Conservation (phyloP, 768 basidiomycete species). For the Mycena haematopus region DNA sequence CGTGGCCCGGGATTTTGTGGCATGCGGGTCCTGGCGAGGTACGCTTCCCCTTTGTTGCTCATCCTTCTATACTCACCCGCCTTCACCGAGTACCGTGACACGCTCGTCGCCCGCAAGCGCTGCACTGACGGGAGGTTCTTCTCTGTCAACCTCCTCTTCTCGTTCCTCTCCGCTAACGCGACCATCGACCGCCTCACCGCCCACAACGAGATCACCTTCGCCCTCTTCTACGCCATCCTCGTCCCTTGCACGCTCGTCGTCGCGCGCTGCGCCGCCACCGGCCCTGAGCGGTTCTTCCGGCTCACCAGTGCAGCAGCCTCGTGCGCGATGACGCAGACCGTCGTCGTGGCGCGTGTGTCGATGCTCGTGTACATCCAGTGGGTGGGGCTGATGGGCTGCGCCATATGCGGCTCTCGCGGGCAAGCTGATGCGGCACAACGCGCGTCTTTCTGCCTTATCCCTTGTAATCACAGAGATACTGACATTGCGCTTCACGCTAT, state of each 20-base stretch:
- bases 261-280: conserved; percentile 58
- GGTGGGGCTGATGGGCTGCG: conserved; percentile 59
- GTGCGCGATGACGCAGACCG: conserved; percentile 41
- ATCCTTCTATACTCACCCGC: conserved; percentile 18
- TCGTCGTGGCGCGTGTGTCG: conserved; percentile 47
- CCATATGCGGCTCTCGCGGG: conserved; percentile 54
- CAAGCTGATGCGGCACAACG: conserved; percentile 56
- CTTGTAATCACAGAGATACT: not conserved
- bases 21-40: conserved; percentile 63
- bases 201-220: conserved; percentile 64
- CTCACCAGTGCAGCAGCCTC: conserved; percentile 55
- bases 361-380: conserved; percentile 55
- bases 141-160: conserved; percentile 56
- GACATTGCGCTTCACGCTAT: not conserved
- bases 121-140: conserved; percentile 52
- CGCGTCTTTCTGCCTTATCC: conserved; percentile 34
- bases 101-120: conserved; percentile 44
- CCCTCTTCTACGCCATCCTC: conserved; percentile 60
- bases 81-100: conserved; percentile 51
- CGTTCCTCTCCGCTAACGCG: conserved; percentile 53
- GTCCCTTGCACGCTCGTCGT: conserved; percentile 60
- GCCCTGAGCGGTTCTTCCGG: conserved; percentile 56
- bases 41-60: not conserved
- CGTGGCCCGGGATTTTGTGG: conserved; percentile 69
- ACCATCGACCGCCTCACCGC: conserved; percentile 54